A percentile compares a stretch with the other conserved stretches of the same genome.
These are phyloP conservation scores for Botrytis fabae DNA, from an alignment of 2,329 filamentous ascomycete genomes.

Conservation along the genomic window DNA sequence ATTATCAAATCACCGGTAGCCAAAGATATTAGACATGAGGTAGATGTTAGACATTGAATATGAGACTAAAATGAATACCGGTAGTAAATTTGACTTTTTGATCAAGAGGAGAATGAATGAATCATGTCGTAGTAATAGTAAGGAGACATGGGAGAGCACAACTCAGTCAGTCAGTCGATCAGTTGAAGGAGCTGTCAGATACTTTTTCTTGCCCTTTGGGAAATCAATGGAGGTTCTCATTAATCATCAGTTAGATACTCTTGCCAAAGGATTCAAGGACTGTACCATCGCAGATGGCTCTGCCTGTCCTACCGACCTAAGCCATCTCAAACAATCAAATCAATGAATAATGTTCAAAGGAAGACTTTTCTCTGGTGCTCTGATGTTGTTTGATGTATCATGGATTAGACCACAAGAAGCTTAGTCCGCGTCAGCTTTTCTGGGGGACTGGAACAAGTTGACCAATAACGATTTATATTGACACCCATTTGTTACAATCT, in stretches of 20 bases:
- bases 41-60: no score
- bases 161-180: neutral
- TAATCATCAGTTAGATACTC: neutral
- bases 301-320: neutral
- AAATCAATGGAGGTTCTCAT: neutral
- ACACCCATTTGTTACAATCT: neutral
- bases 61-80: neutral
- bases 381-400: conserved; percentile 17
- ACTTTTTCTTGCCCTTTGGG: neutral
- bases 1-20: neutral
- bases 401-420: neutral
- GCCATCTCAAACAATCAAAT: neutral
- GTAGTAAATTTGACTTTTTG: neutral
- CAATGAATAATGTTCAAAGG: neutral
- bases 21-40: neutral
- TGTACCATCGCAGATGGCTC: neutral
- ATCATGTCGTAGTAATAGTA: neutral
- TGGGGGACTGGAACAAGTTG: conserved; percentile 14
- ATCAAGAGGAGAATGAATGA: neutral
- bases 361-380: neutral
- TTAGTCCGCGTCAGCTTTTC: conserved; percentile 2
- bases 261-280: neutral
- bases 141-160: no score
- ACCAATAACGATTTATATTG: neutral
- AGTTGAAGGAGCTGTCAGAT: neutral